Conservation (phyloP, 257 asterid species). For the Nicotiana tomentosiformis region DNA sequence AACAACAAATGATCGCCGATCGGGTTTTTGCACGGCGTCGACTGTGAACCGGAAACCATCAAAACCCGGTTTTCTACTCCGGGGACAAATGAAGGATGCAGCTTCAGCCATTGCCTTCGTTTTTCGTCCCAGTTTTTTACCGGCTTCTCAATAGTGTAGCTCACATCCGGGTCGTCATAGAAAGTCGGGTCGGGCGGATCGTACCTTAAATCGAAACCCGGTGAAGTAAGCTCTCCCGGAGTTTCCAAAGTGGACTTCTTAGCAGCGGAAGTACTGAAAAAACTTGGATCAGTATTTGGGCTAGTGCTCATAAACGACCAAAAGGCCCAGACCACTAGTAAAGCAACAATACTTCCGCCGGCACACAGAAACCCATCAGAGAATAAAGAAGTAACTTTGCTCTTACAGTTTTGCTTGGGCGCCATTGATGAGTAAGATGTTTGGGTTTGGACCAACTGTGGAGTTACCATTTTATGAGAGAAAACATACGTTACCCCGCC, state of each 20-base stretch:
- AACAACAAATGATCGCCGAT: constrained; percentile 79
- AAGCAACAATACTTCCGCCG: constrained; percentile 44
- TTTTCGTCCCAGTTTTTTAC: constrained; percentile 72
- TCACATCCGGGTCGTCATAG: constrained; percentile 71
- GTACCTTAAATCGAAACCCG: constrained; percentile 19
- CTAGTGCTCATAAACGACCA: constrained; percentile 41
- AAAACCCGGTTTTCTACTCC: constrained; percentile 46
- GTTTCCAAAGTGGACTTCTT: constrained; percentile 4
- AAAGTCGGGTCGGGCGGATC: constrained; percentile 61
- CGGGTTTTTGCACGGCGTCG: constrained; percentile 76
- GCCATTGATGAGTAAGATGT: constrained; percentile 34
- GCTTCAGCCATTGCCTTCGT: constrained; percentile 57
- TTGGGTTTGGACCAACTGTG: constrained; percentile 30
- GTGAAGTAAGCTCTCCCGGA: neutral
- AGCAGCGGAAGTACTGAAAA: constrained; percentile 21
- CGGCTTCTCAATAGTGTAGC: constrained; percentile 57
- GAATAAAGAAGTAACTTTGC: constrained; percentile 31
- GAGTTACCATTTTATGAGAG: constrained; percentile 28
- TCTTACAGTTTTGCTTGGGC: constrained; percentile 29
- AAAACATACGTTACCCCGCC: constrained; percentile 1
- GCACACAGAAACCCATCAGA: constrained; percentile 39
- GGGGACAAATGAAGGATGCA: constrained; percentile 61
- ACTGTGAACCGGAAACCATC: constrained; percentile 87
- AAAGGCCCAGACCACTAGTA: constrained; percentile 44
- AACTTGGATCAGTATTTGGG: constrained; percentile 17